Evolutionary conservation across 805 yeast genomes (phyloP).

Genomic region (Debaryomyces tyrocola): DNA sequence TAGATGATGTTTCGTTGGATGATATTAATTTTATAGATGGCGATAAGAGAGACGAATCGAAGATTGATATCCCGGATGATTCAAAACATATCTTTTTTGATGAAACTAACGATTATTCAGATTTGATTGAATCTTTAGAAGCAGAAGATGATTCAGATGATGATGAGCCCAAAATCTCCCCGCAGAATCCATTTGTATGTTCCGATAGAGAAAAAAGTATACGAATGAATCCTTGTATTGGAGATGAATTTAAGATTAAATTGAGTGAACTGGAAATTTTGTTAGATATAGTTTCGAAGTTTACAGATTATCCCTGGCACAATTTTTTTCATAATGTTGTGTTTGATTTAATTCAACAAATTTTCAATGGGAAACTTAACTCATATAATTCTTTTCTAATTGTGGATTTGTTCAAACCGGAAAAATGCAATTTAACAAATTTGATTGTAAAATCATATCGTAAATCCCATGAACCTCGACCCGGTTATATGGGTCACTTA

Average conservation of each 20-base stretch:
- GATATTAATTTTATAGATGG: conserved; percentile 25
- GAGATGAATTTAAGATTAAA: conserved; percentile 83
- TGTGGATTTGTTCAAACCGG: conserved; percentile 23
- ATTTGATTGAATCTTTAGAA: conserved; percentile 24
- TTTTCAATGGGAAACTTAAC: conserved; percentile 88
- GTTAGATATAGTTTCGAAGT: conserved; percentile 65
- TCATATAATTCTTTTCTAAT: conserved; percentile 67
- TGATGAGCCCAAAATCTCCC: conserved; percentile 44
- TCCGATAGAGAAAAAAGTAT: conserved; percentile 29
- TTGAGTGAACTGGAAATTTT: conserved; percentile 73
- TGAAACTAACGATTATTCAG: conserved; percentile 18
- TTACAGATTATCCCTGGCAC: conserved; percentile 92
- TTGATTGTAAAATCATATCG: conserved; percentile 26
- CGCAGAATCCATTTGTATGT: conserved; percentile 45
- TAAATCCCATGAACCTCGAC: conserved; percentile 50
- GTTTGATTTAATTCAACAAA: conserved; percentile 93
- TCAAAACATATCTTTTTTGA: conserved; percentile 5
- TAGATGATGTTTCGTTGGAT: conserved; percentile 38
- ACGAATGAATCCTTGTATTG: conserved; percentile 67
- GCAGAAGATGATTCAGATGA: conserved; percentile 41
- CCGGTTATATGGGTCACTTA: conserved; percentile 97
- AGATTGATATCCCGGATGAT: conserved; percentile 4
- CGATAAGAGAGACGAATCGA: conserved; percentile 2
- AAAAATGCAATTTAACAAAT: conserved; percentile 23
- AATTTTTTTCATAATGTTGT: conserved; percentile 96